phyloP scores from a whole-genome alignment of 2,329 filamentous ascomycete species.

The Gaeumannomyces sp. region DNA sequence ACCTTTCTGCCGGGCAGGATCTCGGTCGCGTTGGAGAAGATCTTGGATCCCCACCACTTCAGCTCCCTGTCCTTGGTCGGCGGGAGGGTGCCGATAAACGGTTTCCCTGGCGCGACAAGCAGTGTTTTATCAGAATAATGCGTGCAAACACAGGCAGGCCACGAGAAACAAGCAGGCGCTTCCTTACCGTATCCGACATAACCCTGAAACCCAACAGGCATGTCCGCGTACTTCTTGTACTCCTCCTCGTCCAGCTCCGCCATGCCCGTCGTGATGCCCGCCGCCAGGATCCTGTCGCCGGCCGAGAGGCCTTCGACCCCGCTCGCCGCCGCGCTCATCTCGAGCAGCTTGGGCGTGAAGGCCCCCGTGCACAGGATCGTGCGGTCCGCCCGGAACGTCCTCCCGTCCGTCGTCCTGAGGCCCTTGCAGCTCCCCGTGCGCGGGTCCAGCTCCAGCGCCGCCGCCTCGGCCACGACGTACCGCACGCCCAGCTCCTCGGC shows the following conservation, averaged over 20 bases:
- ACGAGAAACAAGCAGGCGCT: conserved; percentile 6
- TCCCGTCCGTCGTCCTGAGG: conserved; percentile 39
- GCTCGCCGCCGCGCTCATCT: conserved; percentile 41
- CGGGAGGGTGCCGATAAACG: conserved; percentile 52
- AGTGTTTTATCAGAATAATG: neutral
- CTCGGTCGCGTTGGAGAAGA: conserved; percentile 50
- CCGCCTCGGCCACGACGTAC: conserved; percentile 49
- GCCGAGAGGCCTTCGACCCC: conserved; percentile 39
- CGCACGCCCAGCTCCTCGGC: conserved; percentile 50
- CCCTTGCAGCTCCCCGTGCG: conserved; percentile 37
- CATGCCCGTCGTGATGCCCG: conserved; percentile 53
- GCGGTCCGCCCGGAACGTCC: conserved; percentile 39
- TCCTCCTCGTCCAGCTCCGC: conserved; percentile 44
- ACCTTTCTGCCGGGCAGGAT: conserved; percentile 46
- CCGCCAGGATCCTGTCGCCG: conserved; percentile 49
- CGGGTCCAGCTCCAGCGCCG: conserved; percentile 38
- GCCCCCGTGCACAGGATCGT: conserved; percentile 51
- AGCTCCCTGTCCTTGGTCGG: conserved; percentile 43
- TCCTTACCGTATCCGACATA: conserved; percentile 22
- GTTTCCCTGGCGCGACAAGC: conserved; percentile 19
- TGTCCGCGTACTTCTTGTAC: conserved; percentile 35
- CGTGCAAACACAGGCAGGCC: neutral
- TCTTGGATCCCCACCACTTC: conserved; percentile 57
- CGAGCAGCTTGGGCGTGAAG: conserved; percentile 50
- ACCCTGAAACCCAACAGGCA: conserved; percentile 43